Base-by-base conservation (phyloP, 805 yeast species). In the Yarrowia sp. region DNA sequence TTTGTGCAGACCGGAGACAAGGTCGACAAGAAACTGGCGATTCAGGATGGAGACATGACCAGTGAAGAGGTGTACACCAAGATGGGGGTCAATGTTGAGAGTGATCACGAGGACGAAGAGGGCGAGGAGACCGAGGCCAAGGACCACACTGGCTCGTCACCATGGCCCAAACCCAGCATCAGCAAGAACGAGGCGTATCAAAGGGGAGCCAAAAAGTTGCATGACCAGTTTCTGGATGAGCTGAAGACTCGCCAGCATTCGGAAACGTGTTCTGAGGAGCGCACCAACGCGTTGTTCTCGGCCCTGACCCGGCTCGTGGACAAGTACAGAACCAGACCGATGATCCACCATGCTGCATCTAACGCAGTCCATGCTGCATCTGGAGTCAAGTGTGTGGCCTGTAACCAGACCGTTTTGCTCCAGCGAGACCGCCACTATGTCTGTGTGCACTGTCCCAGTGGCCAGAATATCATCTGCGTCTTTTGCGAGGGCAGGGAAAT, bases 401-500 rank as follows among this genome's bases (percentile, higher is more conserved):
- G 64, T 7, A 43, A 42, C 15, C 50, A 58, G 40, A 33, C 44
- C 3, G 50, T 58, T 5, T 13, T 38, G 44, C 39, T 47, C 6
- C 42, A 38, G 39, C 42, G 55, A 17, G 66, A 61, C 66, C 42
- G 44, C 12, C 46, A 61, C 34, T 61, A 46, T 17, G 55, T 61
- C 38, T 61, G 66, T 20, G 66, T 61, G 4, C 66, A 61, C 55
- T 58, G 64, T 14, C 64, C 64, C 14, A 33, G 50, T 33, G 55
- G 44, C 36, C 55, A 47, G 36, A 46, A 61, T 15, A 24, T 46
- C 38, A 36, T 61, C 20, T 61, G 66, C 38, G 36, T 36, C 13
- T 52, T 70, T 3, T 81, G 84, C 71, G 83, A 81, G 70, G 69
- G 70, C 1, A 40, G 63, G 15, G 74, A 72, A 36, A 42, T 63